Base-by-base conservation (phyloP, 208 protist species). In the Spongospora subterranea region DNA sequence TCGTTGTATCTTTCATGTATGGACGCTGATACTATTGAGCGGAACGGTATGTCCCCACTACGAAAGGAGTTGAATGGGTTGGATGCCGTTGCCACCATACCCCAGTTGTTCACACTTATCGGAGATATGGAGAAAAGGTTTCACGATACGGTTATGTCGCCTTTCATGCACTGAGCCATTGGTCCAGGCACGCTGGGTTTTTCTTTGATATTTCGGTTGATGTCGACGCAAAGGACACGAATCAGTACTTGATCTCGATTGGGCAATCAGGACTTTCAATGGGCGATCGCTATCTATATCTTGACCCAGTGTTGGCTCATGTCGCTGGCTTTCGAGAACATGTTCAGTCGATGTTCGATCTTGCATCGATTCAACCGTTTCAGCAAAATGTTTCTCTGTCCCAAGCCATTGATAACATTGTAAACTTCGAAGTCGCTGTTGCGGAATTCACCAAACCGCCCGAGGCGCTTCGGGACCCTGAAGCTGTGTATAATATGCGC, bases 51-150 rank as follows among this genome's bases (percentile, higher is more conserved):
- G 17, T 0, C 17, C 6, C 41, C 88, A 13, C 40, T 54, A 13
- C 40, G 0, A 17, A 13, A 39, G 88, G 35, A 38, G 88, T n/a
- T 54, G 0, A 32, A n/a, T 13, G n/a, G n/a, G 40, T n/a, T 54
- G 35, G 35, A 0, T 13, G 17, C 29, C 17, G 40, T 89, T 6
- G 0, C n/a, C 41, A 32, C 17, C 41, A 1, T 89, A 20, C 1
- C 38, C 41, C 11, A 45, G 24, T 43, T 45, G 40, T 32, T 89
- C 88, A n/a, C 39, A n/a, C n/a, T 35, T 32, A 29, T 89, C 35
- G 88, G 45, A 17, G 17, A n/a, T 0, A 89, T 89, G 71, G 71
- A 82, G n/a, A 6, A 35, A 82, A 82, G n/a, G 71, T 82, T 20
- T 17, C 20, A 17, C 20, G 54, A 29, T 65, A 65, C 20, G 54